Evolutionary conservation across 306 rosid genomes (phyloP).

Genomic region (Quercus cerris): DNA sequence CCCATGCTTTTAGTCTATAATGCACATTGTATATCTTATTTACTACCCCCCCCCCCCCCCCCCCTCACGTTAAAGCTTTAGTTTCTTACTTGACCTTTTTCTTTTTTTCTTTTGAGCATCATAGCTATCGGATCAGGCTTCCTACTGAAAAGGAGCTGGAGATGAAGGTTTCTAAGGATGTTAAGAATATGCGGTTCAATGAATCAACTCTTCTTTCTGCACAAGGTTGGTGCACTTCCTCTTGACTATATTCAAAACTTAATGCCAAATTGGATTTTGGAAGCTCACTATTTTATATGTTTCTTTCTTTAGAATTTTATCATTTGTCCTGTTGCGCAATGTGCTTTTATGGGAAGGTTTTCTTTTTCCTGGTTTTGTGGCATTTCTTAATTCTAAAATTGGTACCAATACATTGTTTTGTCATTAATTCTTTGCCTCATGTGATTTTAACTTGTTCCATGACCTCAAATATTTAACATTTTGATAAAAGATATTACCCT

Average conservation of each 20-base stretch:
- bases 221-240: slow-evolving; percentile 57
- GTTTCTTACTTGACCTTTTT: neutral
- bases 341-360: slow-evolving; percentile 4
- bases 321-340: neutral
- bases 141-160: slow-evolving; percentile 93
- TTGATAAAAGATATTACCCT: neutral
- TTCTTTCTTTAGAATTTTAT: neutral
- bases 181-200: slow-evolving; percentile 63
- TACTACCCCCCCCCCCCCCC: neutral
- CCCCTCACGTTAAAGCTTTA: neutral
- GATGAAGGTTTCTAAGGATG: slow-evolving; percentile 90
- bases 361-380: neutral
- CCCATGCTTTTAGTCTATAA: slow-evolving; percentile 13
- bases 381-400: neutral
- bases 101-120: neutral
- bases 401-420: neutral
- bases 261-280: slow-evolving; percentile 12
- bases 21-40: slow-evolving; percentile 7
- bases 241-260: neutral
- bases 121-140: slow-evolving; percentile 90
- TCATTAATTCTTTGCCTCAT: neutral
- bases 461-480: neutral
- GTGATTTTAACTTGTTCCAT: neutral
- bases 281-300: slow-evolving; percentile 8
- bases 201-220: slow-evolving; percentile 89